Conservation (phyloP, 768 basidiomycete genomes). For the Rhodosporidiobolus odoratus region DNA sequence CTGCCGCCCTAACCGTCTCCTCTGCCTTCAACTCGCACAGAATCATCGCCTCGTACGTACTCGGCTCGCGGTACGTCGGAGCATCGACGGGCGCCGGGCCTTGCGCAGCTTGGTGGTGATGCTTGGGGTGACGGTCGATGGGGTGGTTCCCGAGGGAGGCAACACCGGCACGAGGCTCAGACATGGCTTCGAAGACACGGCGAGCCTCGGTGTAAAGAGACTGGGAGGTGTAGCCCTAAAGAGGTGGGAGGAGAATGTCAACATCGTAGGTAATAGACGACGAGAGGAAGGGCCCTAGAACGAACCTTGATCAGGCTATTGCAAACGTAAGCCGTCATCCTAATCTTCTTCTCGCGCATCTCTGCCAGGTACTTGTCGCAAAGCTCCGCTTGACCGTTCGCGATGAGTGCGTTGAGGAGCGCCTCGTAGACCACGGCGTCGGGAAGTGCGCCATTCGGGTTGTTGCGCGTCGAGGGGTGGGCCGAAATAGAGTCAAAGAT, state of each 20-base stretch:
- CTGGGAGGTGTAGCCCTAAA: conserved; percentile 63
- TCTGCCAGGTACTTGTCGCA: conserved; percentile 62
- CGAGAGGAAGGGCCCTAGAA: no score
- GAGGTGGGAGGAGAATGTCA: conserved; percentile 47
- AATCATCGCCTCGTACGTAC: conserved; percentile 94
- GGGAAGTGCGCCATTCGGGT: conserved; percentile 49
- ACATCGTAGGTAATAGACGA: background rate
- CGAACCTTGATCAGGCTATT: conserved; percentile 58
- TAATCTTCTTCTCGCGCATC: conserved; percentile 61
- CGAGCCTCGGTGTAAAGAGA: conserved; percentile 69
- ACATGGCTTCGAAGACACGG: conserved; percentile 68
- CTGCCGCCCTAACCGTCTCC: conserved; percentile 63
- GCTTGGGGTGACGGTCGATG: conserved; percentile 54
- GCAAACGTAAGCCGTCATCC: conserved; percentile 91
- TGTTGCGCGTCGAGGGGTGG: conserved; percentile 51
- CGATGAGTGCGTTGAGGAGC: conserved; percentile 76
- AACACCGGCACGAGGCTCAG: conserved; percentile 73
- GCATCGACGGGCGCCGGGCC: conserved; percentile 38
- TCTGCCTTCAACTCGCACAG: conserved; percentile 78
- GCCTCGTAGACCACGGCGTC: conserved; percentile 88
- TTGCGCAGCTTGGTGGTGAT: conserved; percentile 21
- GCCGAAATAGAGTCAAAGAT: conserved; percentile 69
- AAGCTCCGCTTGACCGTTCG: conserved; percentile 70
- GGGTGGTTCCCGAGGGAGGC: conserved; percentile 86
- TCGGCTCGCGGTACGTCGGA: conserved; percentile 84